A percentile compares a stretch with the other conserved stretches of the same genome.
Evolutionary conservation across 345 rosid genomes (phyloP).

Genomic region (Brassica incana): DNA sequence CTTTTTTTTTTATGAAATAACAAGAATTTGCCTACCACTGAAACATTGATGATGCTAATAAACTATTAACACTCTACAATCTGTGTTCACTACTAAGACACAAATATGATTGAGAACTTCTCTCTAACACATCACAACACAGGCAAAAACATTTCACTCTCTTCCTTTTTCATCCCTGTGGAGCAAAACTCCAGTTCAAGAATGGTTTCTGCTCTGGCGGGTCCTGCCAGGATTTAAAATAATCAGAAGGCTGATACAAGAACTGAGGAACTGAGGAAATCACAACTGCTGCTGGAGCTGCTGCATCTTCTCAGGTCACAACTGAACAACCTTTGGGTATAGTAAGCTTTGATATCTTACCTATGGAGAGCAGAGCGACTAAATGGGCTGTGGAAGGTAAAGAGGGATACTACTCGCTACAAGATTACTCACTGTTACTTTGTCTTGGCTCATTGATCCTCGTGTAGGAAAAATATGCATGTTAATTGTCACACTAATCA

Average conservation of each 20-base stretch:
- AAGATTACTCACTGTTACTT: too few relatives aligned
- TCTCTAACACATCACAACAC: slow-evolving; percentile 20
- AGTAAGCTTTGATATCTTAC: too few relatives aligned
- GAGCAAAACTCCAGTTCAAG: slow-evolving; percentile 37
- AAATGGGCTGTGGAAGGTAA: too few relatives aligned
- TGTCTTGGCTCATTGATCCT: too few relatives aligned
- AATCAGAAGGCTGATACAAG: slow-evolving; percentile 44
- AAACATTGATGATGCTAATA: slow-evolving; percentile 28
- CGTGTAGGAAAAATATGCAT: too few relatives aligned
- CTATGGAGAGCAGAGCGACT: too few relatives aligned
- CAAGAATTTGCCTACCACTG: slow-evolving; percentile 31
- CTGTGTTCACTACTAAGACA: slow-evolving; percentile 17
- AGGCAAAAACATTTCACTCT: not conserved
- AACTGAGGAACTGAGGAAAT: slow-evolving; percentile 34
- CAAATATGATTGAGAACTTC: slow-evolving; percentile 9
- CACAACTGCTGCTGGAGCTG: too few relatives aligned
- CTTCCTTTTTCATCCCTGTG: slow-evolving; percentile 13
- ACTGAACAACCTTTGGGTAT: too few relatives aligned
- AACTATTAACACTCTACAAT: slow-evolving; percentile 29
- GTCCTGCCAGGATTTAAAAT: slow-evolving; percentile 23
- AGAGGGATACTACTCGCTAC: too few relatives aligned
- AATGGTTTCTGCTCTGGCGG: slow-evolving; percentile 38
- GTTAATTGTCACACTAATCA: too few relatives aligned
- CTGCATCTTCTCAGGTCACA: too few relatives aligned
- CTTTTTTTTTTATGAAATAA: slow-evolving; percentile 6